phyloP scores from a whole-genome alignment of 2,329 filamentous ascomycete genomes.

The Myotisia sp. region DNA sequence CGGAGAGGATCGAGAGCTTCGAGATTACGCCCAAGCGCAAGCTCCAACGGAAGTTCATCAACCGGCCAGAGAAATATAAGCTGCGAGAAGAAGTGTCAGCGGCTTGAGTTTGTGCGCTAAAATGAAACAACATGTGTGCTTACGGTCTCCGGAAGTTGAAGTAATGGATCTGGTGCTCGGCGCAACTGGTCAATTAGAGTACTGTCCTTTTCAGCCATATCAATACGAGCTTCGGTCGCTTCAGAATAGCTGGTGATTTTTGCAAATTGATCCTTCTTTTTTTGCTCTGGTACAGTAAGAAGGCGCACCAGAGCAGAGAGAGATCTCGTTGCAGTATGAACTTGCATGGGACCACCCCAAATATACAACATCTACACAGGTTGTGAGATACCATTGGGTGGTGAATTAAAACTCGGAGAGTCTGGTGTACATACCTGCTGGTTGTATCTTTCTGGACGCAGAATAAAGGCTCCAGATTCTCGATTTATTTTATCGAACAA shows the following conservation, averaged over 20 bases:
- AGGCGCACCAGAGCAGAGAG: conserved; percentile 13
- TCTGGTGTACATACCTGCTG: conserved; percentile 15
- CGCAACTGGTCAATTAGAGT: conserved; percentile 16
- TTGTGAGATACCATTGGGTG: too few relatives aligned
- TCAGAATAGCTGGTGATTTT: conserved; percentile 17
- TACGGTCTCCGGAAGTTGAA: conserved; percentile 18
- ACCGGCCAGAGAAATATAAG: conserved; percentile 34
- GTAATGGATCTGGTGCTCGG: conserved; percentile 15
- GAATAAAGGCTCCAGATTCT: conserved; percentile 18
- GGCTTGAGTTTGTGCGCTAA: conserved; percentile 3
- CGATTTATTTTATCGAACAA: conserved; percentile 17
- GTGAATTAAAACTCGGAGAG: too few relatives aligned
- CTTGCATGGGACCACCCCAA: conserved; percentile 18
- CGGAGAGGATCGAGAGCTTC: conserved; percentile 35
- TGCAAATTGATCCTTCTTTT: conserved; percentile 14
- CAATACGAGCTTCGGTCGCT: conserved; percentile 16
- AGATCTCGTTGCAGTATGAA: conserved; percentile 14
- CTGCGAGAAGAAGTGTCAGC: conserved; percentile 11
- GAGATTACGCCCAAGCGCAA: conserved; percentile 28
- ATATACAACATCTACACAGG: conserved; percentile 14
- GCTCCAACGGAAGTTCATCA: conserved; percentile 27
- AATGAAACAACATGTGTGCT: conserved; percentile 5
- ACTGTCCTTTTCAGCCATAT: conserved; percentile 16
- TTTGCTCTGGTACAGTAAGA: conserved; percentile 8
- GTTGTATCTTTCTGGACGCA: conserved; percentile 14